These are phyloP conservation scores for Tetraselmis chui DNA, from an alignment of 139 green algal genomes.

Conservation along the genomic window DNA sequence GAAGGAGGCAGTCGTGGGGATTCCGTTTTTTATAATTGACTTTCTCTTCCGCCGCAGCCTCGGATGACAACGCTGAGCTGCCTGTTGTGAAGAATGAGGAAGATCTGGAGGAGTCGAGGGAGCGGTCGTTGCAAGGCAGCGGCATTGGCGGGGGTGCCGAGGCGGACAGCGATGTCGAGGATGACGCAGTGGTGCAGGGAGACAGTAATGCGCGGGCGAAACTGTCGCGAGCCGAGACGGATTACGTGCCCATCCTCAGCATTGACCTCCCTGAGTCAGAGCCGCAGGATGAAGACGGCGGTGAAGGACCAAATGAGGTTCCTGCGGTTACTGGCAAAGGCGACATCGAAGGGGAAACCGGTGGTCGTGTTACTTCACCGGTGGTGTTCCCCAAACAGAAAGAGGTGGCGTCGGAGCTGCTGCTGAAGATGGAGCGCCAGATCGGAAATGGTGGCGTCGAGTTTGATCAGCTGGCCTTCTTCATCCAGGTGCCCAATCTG, in stretches of 20 bases:
- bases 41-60: neutral
- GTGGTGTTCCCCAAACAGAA: neutral
- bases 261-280: neutral
- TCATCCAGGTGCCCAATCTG: neutral
- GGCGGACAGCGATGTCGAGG: neutral
- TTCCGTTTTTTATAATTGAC: neutral
- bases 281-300: neutral
- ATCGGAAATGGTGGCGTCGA: neutral
- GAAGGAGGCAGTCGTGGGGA: no score
- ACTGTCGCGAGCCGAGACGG: neutral
- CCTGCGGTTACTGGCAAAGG: no score
- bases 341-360: neutral
- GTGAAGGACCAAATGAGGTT: no score
- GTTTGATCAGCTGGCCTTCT: neutral
- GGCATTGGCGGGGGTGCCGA: neutral
- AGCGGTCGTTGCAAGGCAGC: neutral
- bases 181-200: neutral
- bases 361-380: neutral
- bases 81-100: neutral
- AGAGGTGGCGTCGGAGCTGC: neutral
- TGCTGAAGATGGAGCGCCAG: neutral
- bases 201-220: no score
- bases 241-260: neutral
- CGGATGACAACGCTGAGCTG: neutral
- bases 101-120: neutral